Percentiles rank a stretch among this genome's conserved stretches.
These are phyloP conservation scores for Cladophialophora bantiana DNA, from an alignment of 2,329 filamentous ascomycete genomes.

Conservation along the genomic window DNA sequence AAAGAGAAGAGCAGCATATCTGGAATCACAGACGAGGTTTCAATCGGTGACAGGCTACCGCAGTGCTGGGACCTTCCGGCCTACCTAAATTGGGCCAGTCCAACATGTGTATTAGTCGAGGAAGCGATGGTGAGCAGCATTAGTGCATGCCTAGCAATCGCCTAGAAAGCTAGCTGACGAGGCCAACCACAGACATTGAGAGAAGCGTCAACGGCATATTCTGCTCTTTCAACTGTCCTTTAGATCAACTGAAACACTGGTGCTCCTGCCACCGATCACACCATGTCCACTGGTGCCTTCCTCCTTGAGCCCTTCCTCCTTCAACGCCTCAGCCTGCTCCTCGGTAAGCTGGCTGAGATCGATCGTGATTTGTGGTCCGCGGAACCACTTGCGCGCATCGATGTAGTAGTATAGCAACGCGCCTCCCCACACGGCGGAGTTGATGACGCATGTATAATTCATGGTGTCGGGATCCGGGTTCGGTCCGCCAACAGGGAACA, in stretches of 20 bases:
- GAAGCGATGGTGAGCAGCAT: no score
- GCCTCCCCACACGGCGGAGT: conserved; percentile 65
- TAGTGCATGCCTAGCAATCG: no score
- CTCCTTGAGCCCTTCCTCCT: conserved; percentile 36
- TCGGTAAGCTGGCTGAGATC: conserved; percentile 45
- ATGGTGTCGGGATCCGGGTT: conserved; percentile 60
- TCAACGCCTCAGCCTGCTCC: conserved; percentile 41
- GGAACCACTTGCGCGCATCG: conserved; percentile 67
- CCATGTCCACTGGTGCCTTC: conserved; percentile 19
- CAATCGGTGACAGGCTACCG: no score
- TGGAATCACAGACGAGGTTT: no score
- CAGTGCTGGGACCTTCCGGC: no score
- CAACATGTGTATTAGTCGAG: no score
- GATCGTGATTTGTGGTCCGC: conserved; percentile 65
- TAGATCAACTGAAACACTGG: not conserved
- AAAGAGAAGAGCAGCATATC: no score
- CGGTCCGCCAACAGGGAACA: conserved; percentile 66
- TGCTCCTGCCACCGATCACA: conserved; percentile 18
- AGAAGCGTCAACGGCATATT: not conserved
- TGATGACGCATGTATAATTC: conserved; percentile 71
- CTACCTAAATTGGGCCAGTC: no score
- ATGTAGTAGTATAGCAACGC: conserved; percentile 63
- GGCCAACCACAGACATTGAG: not conserved
- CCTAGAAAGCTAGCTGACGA: not conserved
- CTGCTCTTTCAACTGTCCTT: not conserved